phyloP scores from a whole-genome alignment of 2,329 filamentous ascomycete genomes.

The Colletotrichum aenigma region DNA sequence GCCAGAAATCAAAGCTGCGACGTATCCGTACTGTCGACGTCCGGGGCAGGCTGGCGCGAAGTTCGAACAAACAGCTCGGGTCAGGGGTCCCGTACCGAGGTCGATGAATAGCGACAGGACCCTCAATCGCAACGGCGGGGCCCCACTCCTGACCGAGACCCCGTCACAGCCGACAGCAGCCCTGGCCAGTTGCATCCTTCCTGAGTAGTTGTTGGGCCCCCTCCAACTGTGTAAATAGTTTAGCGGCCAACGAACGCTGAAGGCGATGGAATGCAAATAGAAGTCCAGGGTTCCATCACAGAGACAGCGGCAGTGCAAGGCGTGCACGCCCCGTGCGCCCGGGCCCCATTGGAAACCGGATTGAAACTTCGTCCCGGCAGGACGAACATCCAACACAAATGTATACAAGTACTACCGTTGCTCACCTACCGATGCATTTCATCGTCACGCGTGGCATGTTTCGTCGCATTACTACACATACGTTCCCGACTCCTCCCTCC shows the following conservation, averaged over 20 bases:
- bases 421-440: neutral
- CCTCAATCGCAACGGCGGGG: neutral
- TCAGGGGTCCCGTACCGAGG: neutral
- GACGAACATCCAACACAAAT: neutral
- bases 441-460: conserved; percentile 7
- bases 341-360: conserved; percentile 15
- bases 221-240: neutral
- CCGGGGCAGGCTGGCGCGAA: neutral
- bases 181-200: neutral
- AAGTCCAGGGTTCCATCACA: neutral
- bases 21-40: neutral
- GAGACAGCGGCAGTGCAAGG: neutral
- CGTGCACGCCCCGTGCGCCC: conserved; percentile 5
- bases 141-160: conserved; percentile 3
- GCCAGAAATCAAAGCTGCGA: neutral
- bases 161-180: neutral
- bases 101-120: neutral
- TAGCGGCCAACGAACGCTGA: neutral
- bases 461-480: neutral
- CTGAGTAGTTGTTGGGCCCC: neutral
- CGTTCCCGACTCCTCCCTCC: neutral
- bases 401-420: neutral
- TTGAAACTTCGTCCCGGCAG: conserved; percentile 18
- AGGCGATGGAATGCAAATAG: neutral
- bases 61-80: neutral